Base-by-base conservation (phyloP, 495 filamentous ascomycete genomes). In the Aspergillus nanangensis region DNA sequence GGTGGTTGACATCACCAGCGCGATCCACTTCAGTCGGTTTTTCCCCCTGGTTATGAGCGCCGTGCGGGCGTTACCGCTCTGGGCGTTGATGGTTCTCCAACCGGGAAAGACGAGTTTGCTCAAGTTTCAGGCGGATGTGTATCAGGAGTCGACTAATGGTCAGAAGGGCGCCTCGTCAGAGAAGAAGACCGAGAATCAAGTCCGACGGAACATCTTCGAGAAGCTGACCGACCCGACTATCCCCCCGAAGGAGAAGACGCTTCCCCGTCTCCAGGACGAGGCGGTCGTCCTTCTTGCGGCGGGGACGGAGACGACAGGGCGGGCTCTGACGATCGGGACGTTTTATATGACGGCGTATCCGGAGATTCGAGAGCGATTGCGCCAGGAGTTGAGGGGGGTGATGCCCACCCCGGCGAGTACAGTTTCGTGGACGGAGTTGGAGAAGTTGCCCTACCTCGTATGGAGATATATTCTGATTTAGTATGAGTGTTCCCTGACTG, bases 401-500 rank as follows among this genome's bases (percentile, higher is more conserved):
- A 50, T 69, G 33, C 56, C 61, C 8, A 60, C 58, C 13, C 55
- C 65, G 2, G 32, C 18, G 2, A 54, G 44, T 1, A 45, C 52
- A 22, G 55, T 60, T 9, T 49, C 65, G 5, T 73, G 63, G 65
- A 44, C 47, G 17, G 58, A 71, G 22, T 60, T 82, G 18, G 76
- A 81, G 45, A 43, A 66, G 20, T 56, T 82, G 18, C 74, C 78
- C 0, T 79, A 79, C 50, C 48, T 82, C 41, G 63, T 66, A 38
- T 44, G 49, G 1, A 24, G 13, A 10, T 15, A 24, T 38, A 3
- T 18, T 5, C 3, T 20, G 25, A 11, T n/a, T n/a, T 29, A 29
- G 25, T 29, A 29, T 7, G 2, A 17, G 1, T 32, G 14, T 15
- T 3, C 19, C 20, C 22, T 38, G 22, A 33, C 5, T 5, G 18